Base-by-base conservation (phyloP, 495 filamentous ascomycete genomes). In the Podospora appendiculata region DNA sequence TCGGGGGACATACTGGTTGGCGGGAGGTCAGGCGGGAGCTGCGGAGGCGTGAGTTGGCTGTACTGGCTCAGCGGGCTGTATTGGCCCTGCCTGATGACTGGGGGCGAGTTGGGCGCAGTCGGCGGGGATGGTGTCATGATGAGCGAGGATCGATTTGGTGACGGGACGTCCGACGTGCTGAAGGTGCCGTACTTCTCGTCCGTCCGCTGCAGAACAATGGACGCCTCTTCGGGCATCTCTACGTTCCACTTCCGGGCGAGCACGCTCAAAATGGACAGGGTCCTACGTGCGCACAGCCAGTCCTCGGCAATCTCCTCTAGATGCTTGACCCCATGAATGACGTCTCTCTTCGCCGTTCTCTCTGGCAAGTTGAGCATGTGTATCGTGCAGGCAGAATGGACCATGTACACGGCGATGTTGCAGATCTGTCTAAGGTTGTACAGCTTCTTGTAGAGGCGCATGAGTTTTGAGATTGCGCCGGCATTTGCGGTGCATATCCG, bases 301-400 rank as follows among this genome's bases (percentile, higher is more conserved):
- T 87, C 83, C 68, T 96, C 92, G 1, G 87, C 90, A 58, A 98
- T 96, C 62, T 98, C 94, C 68, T 97, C 93, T 11, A 97, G 80
- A 54, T 93, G 88, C 49, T 87, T 88, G n/a, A 96, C 75, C 6
- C 90, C 88, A 54, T 96, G 90, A 10, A 88, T 81, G 42, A 97
- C 85, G 67, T 98, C 93, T 58, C 92, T 75, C 56, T 79, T 85
- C 8, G 92, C 88, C 38, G 88, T 89, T 59, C 91, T 94, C 44
- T 95, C 90, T 0, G 89, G 89, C 1, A 96, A 76, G 58, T 96
- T 95, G 46, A 98, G 83, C 19, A 98, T 77, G 59, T 97, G 94
- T 46, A 97, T 89, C 1, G 92, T 96, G 65, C 89, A 93, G 12
- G 92, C 91, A 2, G 87, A 87, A 68, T 97, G 94, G 0, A 85